Conservation (phyloP, 78 protist species). For the Dictyostelium brefeldianum region DNA sequence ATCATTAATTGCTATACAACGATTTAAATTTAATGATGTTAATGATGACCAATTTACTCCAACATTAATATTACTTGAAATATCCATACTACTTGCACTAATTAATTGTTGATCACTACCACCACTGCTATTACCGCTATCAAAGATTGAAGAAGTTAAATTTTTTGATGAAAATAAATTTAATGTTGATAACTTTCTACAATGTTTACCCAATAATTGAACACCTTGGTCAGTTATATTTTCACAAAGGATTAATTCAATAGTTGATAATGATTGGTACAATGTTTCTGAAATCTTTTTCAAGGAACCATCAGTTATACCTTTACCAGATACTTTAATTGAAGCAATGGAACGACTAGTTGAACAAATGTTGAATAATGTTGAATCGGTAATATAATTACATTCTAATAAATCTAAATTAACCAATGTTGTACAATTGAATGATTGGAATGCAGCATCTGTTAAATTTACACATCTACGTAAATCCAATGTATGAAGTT, state of each 20-base stretch:
- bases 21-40: slow-evolving; percentile 30
- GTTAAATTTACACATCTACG: slow-evolving; percentile 54
- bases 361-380: slow-evolving; percentile 12
- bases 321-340: slow-evolving; percentile 37
- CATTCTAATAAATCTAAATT: slow-evolving; percentile 63
- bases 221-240: slow-evolving; percentile 58
- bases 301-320: slow-evolving; percentile 24
- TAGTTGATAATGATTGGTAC: neutral
- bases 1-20: slow-evolving; percentile 63
- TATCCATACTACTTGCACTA: neutral
- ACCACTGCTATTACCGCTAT: neutral
- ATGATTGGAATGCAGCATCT: slow-evolving; percentile 64
- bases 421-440: slow-evolving; percentile 12
- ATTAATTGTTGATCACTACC: neutral
- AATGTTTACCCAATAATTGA: slow-evolving; percentile 12
- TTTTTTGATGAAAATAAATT: slow-evolving; percentile 57
- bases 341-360: slow-evolving; percentile 9
- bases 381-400: slow-evolving; percentile 19
- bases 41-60: neutral
- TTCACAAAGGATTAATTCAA: slow-evolving; percentile 51
- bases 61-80: neutral
- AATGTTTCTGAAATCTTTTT: slow-evolving; percentile 23
- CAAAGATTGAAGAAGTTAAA: slow-evolving; percentile 24
- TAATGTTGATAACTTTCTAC: neutral
- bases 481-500: slow-evolving; percentile 57